Evolutionary conservation across 495 filamentous ascomycete species (phyloP).

Genomic region (Penicillium tannophilum): DNA sequence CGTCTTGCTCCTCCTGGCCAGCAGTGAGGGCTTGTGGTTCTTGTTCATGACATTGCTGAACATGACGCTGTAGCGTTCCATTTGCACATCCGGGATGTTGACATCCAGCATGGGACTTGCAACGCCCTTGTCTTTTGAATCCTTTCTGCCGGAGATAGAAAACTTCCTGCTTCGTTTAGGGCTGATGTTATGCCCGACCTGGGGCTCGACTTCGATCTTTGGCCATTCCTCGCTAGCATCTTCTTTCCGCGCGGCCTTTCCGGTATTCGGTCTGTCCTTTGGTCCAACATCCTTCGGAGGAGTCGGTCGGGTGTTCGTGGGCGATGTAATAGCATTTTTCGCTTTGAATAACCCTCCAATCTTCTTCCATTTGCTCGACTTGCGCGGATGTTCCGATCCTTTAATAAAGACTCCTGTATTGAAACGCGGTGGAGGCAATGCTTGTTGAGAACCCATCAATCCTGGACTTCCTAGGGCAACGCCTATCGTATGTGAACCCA

Average conservation of each 20-base stretch:
- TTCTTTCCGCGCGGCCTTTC: constrained; percentile 4
- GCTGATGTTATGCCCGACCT: not conserved
- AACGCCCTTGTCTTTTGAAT: constrained; percentile 14
- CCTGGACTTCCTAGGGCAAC: constrained; percentile 58
- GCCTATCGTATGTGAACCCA: constrained; percentile 46
- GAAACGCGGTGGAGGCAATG: constrained; percentile 27
- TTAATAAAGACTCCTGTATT: constrained; percentile 19
- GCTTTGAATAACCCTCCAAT: constrained; percentile 54
- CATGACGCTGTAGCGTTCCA: constrained; percentile 96
- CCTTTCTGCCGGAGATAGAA: constrained; percentile 22
- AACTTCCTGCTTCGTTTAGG: constrained; percentile 20
- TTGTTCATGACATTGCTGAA: constrained; percentile 73
- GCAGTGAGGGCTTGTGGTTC: constrained; percentile 45
- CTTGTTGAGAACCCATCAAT: constrained; percentile 28
- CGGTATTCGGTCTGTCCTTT: constrained; percentile 2
- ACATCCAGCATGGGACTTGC: constrained; percentile 59
- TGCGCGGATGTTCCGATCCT: constrained; percentile 35
- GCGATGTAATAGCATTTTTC: constrained; percentile 39
- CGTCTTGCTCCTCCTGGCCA: constrained; percentile 70
- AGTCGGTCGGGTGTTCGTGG: constrained; percentile 11
- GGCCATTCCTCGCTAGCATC: constrained; percentile 37
- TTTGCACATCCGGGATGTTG: constrained; percentile 74
- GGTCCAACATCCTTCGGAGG: not conserved
- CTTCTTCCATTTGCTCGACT: constrained; percentile 59
- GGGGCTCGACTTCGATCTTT: constrained; percentile 24